A percentile compares a stretch with the other conserved stretches of the same genome.
Evolutionary conservation across 1,139 yeast genomes (phyloP).

Genomic region (Kodamaea derodonti): DNA sequence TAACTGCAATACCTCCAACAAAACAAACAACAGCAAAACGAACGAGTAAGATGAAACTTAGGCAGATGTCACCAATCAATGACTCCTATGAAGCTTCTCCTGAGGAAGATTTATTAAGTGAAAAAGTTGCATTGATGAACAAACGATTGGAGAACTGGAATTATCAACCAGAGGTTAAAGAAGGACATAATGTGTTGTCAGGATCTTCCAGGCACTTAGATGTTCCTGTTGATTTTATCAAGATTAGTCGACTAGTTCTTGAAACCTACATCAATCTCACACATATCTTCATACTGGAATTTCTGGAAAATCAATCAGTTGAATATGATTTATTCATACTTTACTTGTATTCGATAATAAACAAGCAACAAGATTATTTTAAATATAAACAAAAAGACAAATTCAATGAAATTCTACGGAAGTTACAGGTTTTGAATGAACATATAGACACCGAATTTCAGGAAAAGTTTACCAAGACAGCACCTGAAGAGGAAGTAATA

Average conservation of each 20-base stretch:
- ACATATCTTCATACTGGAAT: constrained; percentile 3
- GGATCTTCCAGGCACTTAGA: neutral
- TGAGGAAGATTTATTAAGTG: constrained; percentile 1
- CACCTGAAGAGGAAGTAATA: neutral
- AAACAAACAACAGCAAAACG: neutral
- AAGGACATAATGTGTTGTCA: neutral
- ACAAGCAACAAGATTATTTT: constrained; percentile 4
- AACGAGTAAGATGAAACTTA: neutral
- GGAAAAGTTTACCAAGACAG: constrained; percentile 6
- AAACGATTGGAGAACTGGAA: constrained; percentile 4
- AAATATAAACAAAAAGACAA: constrained; percentile 1
- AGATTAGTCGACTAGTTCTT: neutral
- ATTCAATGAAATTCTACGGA: constrained; percentile 4
- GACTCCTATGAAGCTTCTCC: neutral
- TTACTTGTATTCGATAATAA: constrained; percentile 4
- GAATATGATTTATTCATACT: constrained; percentile 4
- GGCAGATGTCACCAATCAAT: neutral
- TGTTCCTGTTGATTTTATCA: neutral
- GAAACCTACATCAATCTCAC: constrained; percentile 3
- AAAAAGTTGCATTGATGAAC: constrained; percentile 6
- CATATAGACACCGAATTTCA: constrained; percentile 6
- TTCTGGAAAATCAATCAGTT: constrained; percentile 1
- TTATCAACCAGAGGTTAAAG: neutral
- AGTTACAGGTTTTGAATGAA: constrained; percentile 3
- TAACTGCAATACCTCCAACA: neutral